Evolutionary conservation across 2,329 filamentous ascomycete species (phyloP), one percentile per base, ranked within the genome.

Genomic region (Aspergillus latus): DNA sequence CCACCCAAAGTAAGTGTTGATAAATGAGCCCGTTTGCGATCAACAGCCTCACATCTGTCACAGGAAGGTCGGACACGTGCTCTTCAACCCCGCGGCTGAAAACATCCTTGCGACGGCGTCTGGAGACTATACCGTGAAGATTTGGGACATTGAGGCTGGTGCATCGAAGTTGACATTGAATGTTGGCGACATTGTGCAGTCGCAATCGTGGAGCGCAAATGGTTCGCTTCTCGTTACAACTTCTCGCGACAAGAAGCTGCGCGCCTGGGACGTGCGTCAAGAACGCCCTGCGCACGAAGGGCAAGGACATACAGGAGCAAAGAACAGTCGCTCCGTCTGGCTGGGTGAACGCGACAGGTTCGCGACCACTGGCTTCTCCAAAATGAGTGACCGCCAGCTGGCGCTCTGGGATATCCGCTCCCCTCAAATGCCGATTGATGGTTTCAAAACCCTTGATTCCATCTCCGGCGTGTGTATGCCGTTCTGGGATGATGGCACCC

Each of bases 391-490:
- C 78, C 87, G 94, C 52, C 94, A 99, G 74, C 83, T 99, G 65
- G 94, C 90, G 52, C 82, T 99, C 37, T 99, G 94, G 94, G 94
- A 99, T 79, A 86, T 92, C 47, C 89, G 92, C 65, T 88, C 85
- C 62, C 84, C 86, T 15, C 77, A 74, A 36, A 88, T 95, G 67
- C 94, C 94, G 48, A 88, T 97, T 67, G 92, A 90, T 49, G 92
- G 92, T 13, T 97, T 97, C 78, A 87, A 85, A 67, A 89, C 89
- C 65, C 83, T 99, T 48, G 94, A 99, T 76, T 95, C 91, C 46
- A 96, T 96, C 68, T 97, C 93, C 45, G 94, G 94, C 72, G 92
- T 99, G 58, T 96, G 92, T 82, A 97, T 99, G 90, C 94, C 94
- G 32, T 97, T 99, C 84, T 99, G 94, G 94, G 94, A 99, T 72